Conservation (phyloP, 2,329 filamentous ascomycete species). For the Xylariaceae sp. region DNA sequence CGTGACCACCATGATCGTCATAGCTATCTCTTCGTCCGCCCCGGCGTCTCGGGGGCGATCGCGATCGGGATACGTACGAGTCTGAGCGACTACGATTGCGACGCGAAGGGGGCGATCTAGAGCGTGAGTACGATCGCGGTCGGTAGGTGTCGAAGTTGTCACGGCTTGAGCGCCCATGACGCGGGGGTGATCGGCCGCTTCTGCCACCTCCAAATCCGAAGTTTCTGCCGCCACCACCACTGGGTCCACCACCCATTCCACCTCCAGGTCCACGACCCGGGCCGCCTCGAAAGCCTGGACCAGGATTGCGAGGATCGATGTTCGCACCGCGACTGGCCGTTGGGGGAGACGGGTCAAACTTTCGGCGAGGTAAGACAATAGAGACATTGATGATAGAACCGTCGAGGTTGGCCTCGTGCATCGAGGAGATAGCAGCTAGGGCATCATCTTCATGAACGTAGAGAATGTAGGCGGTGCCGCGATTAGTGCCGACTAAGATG, state of each 20-base stretch:
- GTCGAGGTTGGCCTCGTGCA: conserved; percentile 96
- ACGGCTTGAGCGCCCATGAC: conserved; percentile 27
- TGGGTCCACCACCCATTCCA: conserved; percentile 30
- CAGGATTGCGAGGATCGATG: conserved; percentile 50
- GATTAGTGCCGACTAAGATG: conserved; percentile 71
- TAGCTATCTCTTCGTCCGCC: conserved; percentile 31
- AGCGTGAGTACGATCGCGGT: conserved; percentile 50
- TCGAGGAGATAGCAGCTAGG: conserved; percentile 84
- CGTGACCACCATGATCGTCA: conserved; percentile 33
- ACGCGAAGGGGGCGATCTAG: conserved; percentile 36
- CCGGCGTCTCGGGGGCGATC: conserved; percentile 32
- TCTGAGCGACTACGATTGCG: conserved; percentile 31
- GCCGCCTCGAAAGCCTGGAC: conserved; percentile 30
- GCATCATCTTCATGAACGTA: conserved; percentile 73
- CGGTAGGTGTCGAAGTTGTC: conserved; percentile 53
- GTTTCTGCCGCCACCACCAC: conserved; percentile 31
- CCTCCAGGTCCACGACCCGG: conserved; percentile 31
- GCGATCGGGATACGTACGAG: conserved; percentile 33
- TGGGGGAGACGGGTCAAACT: conserved; percentile 76
- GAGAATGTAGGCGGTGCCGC: conserved; percentile 88
- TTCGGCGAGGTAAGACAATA: conserved; percentile 77
- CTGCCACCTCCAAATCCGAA: conserved; percentile 31
- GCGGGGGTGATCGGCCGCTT: conserved; percentile 24
- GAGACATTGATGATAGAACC: conserved; percentile 78
- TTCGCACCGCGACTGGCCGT: conserved; percentile 59